These are phyloP conservation scores for Speleostelium caveatum DNA, from an alignment of 78 protist genomes.

Conservation along the genomic window DNA sequence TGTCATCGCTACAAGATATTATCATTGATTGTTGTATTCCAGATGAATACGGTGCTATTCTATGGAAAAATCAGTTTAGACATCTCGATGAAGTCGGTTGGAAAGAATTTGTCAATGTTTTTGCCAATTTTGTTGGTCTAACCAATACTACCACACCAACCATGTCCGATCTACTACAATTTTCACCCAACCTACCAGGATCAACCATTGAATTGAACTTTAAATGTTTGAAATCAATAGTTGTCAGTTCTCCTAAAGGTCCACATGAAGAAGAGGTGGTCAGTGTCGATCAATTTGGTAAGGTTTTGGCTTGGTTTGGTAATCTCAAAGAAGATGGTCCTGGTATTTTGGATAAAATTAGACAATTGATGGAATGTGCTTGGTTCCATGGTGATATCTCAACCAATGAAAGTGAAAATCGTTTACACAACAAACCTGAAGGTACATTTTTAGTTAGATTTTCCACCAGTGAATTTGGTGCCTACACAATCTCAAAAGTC, in stretches of 20 bases:
- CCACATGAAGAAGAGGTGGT: conserved; percentile 81
- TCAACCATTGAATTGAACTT: conserved; percentile 77
- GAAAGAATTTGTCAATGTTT: conserved; percentile 81
- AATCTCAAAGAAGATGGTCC: conserved; percentile 73
- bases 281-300: conserved; percentile 84
- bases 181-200: conserved; percentile 67
- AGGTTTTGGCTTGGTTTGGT: conserved; percentile 86
- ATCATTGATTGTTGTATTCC: conserved; percentile 71
- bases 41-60: conserved; percentile 68
- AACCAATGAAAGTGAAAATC: conserved; percentile 77
- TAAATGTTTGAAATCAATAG: conserved; percentile 73
- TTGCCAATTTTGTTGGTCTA: conserved; percentile 68
- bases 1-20: conserved; percentile 62
- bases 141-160: conserved; percentile 43
- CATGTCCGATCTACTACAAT: conserved; percentile 67
- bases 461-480: conserved; percentile 80
- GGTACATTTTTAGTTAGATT: conserved; percentile 87
- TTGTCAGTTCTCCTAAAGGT: conserved; percentile 67
- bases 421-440: conserved; percentile 70
- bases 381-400: conserved; percentile 90
- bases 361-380: conserved; percentile 79
- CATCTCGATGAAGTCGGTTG: conserved; percentile 66
- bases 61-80: conserved; percentile 79
- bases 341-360: conserved; percentile 57
- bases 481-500: conserved; percentile 83